Evolutionary conservation across 2,329 filamentous ascomycete species (phyloP).

Genomic region (Penicillium digitatum): DNA sequence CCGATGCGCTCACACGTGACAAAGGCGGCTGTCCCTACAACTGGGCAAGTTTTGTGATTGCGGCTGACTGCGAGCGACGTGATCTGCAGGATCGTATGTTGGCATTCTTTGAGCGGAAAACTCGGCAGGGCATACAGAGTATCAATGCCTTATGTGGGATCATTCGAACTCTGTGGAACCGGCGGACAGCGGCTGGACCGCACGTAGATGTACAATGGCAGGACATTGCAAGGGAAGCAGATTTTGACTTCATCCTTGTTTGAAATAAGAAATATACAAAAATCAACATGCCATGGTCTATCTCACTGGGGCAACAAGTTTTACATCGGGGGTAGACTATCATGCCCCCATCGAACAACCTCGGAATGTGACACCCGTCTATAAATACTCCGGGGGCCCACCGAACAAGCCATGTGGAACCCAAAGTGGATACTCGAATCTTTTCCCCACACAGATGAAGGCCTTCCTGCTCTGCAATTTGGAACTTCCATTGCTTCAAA

Average conservation of each 20-base stretch:
- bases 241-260: slow-evolving; percentile 35
- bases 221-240: slow-evolving; percentile 32
- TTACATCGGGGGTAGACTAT: not conserved
- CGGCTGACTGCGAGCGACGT: slow-evolving; percentile 31
- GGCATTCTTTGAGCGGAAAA: slow-evolving; percentile 31
- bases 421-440: not conserved
- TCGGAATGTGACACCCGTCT: not conserved
- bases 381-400: not conserved
- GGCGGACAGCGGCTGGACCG: slow-evolving; percentile 14
- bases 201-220: slow-evolving; percentile 30
- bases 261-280: slow-evolving; percentile 3
- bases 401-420: not conserved
- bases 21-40: slow-evolving; percentile 35
- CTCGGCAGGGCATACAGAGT: slow-evolving; percentile 36
- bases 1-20: slow-evolving; percentile 28
- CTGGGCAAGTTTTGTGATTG: slow-evolving; percentile 37
- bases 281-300: not conserved
- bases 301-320: not conserved
- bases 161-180: slow-evolving; percentile 31
- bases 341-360: not conserved
- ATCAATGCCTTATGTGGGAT: slow-evolving; percentile 32
- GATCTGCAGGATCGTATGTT: slow-evolving; percentile 31
- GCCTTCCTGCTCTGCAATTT: too few species aligned
- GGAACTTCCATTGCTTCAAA: not conserved
- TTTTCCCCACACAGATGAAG: not conserved